Conservation (phyloP, 2,329 filamentous ascomycete genomes). For the Seiridium cupressi region DNA sequence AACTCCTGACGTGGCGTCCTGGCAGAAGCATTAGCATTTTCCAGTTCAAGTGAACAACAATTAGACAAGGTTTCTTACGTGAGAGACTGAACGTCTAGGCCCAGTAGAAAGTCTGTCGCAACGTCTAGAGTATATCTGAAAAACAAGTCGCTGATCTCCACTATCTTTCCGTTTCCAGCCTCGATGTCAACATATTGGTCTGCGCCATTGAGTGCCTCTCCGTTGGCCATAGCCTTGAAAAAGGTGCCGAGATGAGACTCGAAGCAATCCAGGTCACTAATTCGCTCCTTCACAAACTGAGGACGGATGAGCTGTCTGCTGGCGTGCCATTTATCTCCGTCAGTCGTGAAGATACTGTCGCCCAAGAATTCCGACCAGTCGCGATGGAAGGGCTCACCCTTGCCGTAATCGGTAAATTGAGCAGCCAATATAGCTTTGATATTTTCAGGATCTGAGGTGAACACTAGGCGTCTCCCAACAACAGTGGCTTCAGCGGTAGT, state of each 20-base stretch:
- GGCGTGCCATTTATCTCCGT: slow-evolving; percentile 75
- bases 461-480: slow-evolving; percentile 58
- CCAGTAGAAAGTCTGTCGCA: slow-evolving; percentile 83
- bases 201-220: slow-evolving; percentile 55
- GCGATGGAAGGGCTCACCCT: slow-evolving; percentile 70
- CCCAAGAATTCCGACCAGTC: slow-evolving; percentile 78
- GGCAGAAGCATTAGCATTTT: not conserved
- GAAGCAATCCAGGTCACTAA: slow-evolving; percentile 79
- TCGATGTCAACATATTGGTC: slow-evolving; percentile 63
- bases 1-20: slow-evolving; percentile 64
- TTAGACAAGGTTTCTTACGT: slow-evolving; percentile 34
- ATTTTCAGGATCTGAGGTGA: slow-evolving; percentile 84
- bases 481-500: slow-evolving; percentile 62
- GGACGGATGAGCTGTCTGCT: slow-evolving; percentile 81
- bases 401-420: slow-evolving; percentile 83
- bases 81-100: slow-evolving; percentile 67
- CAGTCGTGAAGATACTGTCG: slow-evolving; percentile 76
- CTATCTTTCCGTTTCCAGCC: slow-evolving; percentile 57
- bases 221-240: slow-evolving; percentile 64
- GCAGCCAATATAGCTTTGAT: slow-evolving; percentile 88
- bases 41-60: not conserved
- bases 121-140: slow-evolving; percentile 85
- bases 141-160: slow-evolving; percentile 75
- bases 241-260: slow-evolving; percentile 75
- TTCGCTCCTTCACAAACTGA: slow-evolving; percentile 81